Base-by-base conservation (phyloP, 23 red algal species). In the Gracilaria gracilis region DNA sequence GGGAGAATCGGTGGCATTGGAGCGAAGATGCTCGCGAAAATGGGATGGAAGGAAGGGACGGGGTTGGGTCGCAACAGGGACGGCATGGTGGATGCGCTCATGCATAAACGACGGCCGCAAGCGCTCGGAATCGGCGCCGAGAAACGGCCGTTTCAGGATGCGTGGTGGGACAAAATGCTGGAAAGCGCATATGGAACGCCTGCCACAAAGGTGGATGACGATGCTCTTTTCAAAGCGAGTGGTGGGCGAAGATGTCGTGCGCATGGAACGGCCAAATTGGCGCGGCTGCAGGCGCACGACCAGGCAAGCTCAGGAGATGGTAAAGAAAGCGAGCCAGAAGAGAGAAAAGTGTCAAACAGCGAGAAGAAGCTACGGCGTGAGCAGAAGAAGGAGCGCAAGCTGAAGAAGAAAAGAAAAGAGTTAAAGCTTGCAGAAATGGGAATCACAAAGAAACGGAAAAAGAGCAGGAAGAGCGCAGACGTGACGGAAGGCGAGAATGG, bases 11-110 rank as follows among this genome's bases (percentile, higher is more conserved):
- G 74, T 57, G 87, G 87, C 23, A 61, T 90, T 23, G 87, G 87
- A 9, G 87, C 87, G 5, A 90, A 81, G 39, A 78, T 92, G 38
- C 77, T 92, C 37, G 40, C 32, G 12, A 83, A 84, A 39, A 92
- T 92, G 89, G 89, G 89, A 40, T 92, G 89, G 89, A 75, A 23
- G 65, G 89, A 83, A 48, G 89, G 89, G 6, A 92, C 79, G 8
- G 78, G 89, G 4, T 31, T 92, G 44, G 89, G 89, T 32, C 61
- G 61, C 27, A 51, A 65, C 35, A 61, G 89, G 7, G 79, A 92
- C 80, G 89, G 89, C 2, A 5, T 72, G 6, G 61, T 84, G 4
- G 64, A 92, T 13, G 57, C 89, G 47, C 57, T 92, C 5, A 54
- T 74, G n/a, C 75, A 92, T 17, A 76, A 84, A 27, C 38, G 46